These are phyloP conservation scores for Xylaria sp. DNA, from an alignment of 2,329 filamentous ascomycete genomes.

Conservation along the genomic window DNA sequence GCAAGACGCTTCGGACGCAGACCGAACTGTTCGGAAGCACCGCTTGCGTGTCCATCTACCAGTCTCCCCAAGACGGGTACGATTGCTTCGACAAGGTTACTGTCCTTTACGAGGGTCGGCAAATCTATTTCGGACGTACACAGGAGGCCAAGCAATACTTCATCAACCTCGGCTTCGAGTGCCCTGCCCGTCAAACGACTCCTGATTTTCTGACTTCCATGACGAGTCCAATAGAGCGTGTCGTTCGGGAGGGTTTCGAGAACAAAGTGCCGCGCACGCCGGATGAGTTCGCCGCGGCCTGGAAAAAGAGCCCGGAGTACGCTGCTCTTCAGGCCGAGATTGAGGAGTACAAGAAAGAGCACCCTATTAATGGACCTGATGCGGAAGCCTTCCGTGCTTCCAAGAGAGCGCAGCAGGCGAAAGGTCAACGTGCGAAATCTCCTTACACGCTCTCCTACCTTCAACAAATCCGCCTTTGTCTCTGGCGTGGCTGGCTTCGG, in stretches of 20 bases:
- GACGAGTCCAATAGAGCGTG: slow-evolving; percentile 68
- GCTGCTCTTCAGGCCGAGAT: slow-evolving; percentile 64
- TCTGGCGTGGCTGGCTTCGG: slow-evolving; percentile 83
- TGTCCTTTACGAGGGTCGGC: slow-evolving; percentile 69
- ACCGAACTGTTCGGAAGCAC: slow-evolving; percentile 74
- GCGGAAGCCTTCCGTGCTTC: slow-evolving; percentile 67
- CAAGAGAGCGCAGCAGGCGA: slow-evolving; percentile 66
- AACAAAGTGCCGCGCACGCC: slow-evolving; percentile 67
- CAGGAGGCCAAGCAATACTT: slow-evolving; percentile 73
- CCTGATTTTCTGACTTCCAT: slow-evolving; percentile 80
- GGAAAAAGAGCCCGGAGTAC: slow-evolving; percentile 67
- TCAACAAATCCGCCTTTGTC: slow-evolving; percentile 82
- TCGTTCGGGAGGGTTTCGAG: slow-evolving; percentile 67
- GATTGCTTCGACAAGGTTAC: slow-evolving; percentile 71
- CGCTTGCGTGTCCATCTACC: slow-evolving; percentile 78
- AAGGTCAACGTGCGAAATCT: slow-evolving; percentile 71
- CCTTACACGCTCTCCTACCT: slow-evolving; percentile 83
- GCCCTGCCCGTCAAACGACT: slow-evolving; percentile 73
- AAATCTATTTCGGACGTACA: slow-evolving; percentile 72
- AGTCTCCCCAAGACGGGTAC: slow-evolving; percentile 73
- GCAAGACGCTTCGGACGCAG: slow-evolving; percentile 72
- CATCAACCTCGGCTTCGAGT: slow-evolving; percentile 73
- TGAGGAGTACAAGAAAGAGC: slow-evolving; percentile 63
- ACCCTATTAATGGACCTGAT: slow-evolving; percentile 67
- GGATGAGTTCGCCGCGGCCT: slow-evolving; percentile 69